phyloP scores from a whole-genome alignment of 2,329 filamentous ascomycete species.

The Colletotrichum agaves region DNA sequence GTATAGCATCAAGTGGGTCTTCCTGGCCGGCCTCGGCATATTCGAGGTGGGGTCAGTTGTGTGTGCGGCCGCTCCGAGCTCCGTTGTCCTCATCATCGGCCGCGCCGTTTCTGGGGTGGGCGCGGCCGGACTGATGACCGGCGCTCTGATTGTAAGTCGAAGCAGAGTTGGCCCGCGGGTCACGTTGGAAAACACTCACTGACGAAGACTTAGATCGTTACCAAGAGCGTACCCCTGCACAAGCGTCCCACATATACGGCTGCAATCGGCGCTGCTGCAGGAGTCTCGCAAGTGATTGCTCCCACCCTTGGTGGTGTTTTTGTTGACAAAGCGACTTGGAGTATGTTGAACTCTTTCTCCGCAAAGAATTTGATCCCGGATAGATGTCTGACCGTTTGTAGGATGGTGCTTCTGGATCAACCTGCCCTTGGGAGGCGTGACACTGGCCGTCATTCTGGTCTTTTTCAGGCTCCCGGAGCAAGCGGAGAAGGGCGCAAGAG shows the following conservation, averaged over 20 bases:
- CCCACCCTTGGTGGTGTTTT: conserved; percentile 62
- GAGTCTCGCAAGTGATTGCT: conserved; percentile 61
- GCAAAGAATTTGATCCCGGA: not conserved
- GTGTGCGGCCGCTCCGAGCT: conserved; percentile 52
- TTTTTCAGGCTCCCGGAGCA: conserved; percentile 52
- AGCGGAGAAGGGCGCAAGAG: conserved; percentile 43
- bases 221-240: conserved; percentile 59
- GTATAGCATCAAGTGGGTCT: conserved; percentile 59
- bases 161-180: too few relatives aligned
- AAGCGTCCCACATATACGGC: conserved; percentile 65
- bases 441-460: conserved; percentile 53
- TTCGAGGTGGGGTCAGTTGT: conserved; percentile 58
- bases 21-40: conserved; percentile 45
- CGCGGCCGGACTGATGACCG: conserved; percentile 42
- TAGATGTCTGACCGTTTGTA: not conserved
- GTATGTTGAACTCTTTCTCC: conserved; percentile 36
- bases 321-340: conserved; percentile 59
- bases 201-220: conserved; percentile 55
- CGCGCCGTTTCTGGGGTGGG: conserved; percentile 51
- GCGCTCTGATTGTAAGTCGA: conserved; percentile 39
- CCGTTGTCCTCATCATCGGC: conserved; percentile 52
- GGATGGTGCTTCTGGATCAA: conserved; percentile 60
- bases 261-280: conserved; percentile 65
- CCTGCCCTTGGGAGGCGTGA: conserved; percentile 56
- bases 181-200: not conserved